Evolutionary conservation across 2,329 filamentous ascomycete genomes (phyloP), one percentile per base, ranked within the genome.

Genomic region (Colletotrichum godetiae): DNA sequence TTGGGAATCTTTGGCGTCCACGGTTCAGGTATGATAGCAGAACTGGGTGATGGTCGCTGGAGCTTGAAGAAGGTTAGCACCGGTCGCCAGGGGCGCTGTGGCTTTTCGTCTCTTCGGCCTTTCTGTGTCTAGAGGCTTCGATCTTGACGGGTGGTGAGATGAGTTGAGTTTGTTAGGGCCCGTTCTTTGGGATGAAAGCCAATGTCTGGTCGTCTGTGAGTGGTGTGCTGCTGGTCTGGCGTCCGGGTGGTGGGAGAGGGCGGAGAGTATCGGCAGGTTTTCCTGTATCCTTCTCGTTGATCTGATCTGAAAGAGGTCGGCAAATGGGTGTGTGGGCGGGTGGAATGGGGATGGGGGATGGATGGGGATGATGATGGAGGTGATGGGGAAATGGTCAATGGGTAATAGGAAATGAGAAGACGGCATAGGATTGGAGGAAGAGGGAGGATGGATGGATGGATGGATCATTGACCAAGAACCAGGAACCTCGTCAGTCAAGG

Each of bases 41-140:
- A 42, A 15, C 37, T 42, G 37, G 19, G 15, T 42, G 37, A 3
- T 42, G 37, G 7, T 42, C 37, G 37, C 42, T 49, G 19, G 67
- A 56, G 67, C 67, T 73, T 65, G 67, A 52, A 65, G 60, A 73
- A 70, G 69, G 70, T 70, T 73, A 67, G 66, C 70, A 73, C 53
- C 67, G 66, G 70, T 64, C 52, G 69, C 15, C 22, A 29, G 69
- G 68, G 49, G 63, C 64, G 65, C 42, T 11, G 42, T 68, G 29
- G 69, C 52, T 33, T 63, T 72, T 72, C 64, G 69, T 49, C 35
- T 46, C 55, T 52, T 64, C n/a, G 11, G 60, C 12, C 37, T 42
- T 13, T 42, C 37, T 42, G 37, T 19, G 46, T 3, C 42, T 22
- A 49, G 42, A 49, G 4, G n/a, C 42, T 22, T n/a, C 15, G 22